phyloP scores from a whole-genome alignment of 345 rosid species.

The Populus euphratica region DNA sequence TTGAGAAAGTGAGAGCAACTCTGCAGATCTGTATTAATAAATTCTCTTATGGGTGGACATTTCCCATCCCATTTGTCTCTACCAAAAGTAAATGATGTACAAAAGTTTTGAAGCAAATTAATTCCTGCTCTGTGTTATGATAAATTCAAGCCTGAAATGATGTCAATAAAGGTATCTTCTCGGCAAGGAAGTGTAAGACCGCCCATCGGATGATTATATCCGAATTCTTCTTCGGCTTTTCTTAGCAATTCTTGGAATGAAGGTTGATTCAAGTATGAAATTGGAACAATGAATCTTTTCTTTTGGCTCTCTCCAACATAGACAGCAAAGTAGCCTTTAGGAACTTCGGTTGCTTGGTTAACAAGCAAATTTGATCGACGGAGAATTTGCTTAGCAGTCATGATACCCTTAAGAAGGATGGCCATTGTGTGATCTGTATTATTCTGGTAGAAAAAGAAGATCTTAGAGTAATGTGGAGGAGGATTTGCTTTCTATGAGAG shows the following conservation, averaged over 20 bases:
- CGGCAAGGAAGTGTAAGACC: conserved; percentile 13
- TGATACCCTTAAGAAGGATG: neutral
- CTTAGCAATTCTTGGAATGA: conserved; percentile 7
- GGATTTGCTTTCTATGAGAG: neutral
- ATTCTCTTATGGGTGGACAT: neutral
- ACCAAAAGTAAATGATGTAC: neutral
- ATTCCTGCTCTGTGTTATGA: neutral
- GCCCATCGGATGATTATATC: conserved; percentile 15
- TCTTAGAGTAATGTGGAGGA: neutral
- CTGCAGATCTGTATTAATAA: neutral
- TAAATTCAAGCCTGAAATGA: neutral
- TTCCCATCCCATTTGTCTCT: neutral
- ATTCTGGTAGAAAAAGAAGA: no score
- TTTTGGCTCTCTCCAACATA: conserved; percentile 11
- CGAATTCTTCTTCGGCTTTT: conserved; percentile 12
- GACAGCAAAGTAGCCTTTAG: conserved; percentile 6
- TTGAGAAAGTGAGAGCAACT: neutral
- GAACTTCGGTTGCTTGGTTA: neutral
- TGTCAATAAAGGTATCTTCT: conserved; percentile 5
- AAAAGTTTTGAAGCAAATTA: neutral
- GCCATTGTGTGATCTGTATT: neutral
- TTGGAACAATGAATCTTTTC: conserved; percentile 6
- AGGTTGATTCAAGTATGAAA: conserved; percentile 9
- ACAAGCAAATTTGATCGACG: neutral
- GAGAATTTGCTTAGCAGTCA: neutral